phyloP scores from a whole-genome alignment of 2,329 filamentous ascomycete genomes.

The Cladosporium sphaerospermum region DNA sequence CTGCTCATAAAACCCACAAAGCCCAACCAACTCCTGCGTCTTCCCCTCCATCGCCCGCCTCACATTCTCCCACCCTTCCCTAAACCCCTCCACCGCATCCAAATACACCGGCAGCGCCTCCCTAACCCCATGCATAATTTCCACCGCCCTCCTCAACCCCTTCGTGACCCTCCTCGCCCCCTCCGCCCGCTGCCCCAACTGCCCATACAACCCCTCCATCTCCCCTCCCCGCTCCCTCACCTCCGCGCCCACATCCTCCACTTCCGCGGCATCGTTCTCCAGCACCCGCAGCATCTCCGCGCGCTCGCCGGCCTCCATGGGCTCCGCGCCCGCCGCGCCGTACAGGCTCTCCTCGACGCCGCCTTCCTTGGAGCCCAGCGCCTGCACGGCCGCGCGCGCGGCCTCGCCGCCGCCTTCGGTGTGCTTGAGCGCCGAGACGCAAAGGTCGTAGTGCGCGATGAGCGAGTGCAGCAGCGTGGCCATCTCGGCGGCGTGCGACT shows the following conservation, averaged over 20 bases:
- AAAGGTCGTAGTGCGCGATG: slow-evolving; percentile 85
- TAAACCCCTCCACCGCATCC: slow-evolving; percentile 58
- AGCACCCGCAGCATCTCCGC: slow-evolving; percentile 79
- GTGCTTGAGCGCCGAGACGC: slow-evolving; percentile 82
- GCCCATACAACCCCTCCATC: slow-evolving; percentile 66
- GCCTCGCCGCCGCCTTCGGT: slow-evolving; percentile 60
- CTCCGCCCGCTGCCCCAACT: slow-evolving; percentile 58
- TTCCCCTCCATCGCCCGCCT: slow-evolving; percentile 61
- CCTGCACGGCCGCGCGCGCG: slow-evolving; percentile 34
- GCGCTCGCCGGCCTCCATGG: slow-evolving; percentile 69
- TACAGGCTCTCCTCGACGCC: slow-evolving; percentile 58
- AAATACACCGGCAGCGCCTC: slow-evolving; percentile 60
- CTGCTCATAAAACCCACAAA: slow-evolving; percentile 78
- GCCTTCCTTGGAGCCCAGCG: slow-evolving; percentile 25
- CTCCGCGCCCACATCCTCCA: slow-evolving; percentile 57
- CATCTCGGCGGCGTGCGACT: slow-evolving; percentile 73
- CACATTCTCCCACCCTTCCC: slow-evolving; percentile 65
- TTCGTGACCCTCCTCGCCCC: slow-evolving; percentile 50
- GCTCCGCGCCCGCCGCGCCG: slow-evolving; percentile 47
- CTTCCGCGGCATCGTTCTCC: slow-evolving; percentile 59
- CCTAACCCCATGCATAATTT: slow-evolving; percentile 61
- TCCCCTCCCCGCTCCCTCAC: slow-evolving; percentile 68
- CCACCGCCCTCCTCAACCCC: slow-evolving; percentile 57
- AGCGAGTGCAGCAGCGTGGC: slow-evolving; percentile 73
- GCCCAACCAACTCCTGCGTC: slow-evolving; percentile 68